A percentile compares a stretch with the other conserved stretches of the same genome.
These are phyloP conservation scores for Toxicodendron radicans DNA, from an alignment of 345 rosid species.

Conservation along the genomic window DNA sequence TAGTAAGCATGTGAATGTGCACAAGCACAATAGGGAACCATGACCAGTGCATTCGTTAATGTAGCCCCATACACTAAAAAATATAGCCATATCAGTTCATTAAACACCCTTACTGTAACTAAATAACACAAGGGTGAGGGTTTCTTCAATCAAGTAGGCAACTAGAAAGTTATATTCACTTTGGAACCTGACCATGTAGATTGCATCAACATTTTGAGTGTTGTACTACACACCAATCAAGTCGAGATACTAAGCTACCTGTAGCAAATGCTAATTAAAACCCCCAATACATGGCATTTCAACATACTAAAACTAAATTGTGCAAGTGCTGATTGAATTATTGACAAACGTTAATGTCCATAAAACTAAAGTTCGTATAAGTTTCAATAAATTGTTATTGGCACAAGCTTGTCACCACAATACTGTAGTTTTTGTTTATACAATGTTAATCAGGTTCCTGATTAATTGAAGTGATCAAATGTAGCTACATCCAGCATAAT, in stretches of 20 bases:
- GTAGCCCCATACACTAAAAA: too few species aligned
- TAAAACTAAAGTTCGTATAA: background rate
- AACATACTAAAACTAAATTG: background rate
- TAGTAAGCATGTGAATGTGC: too few species aligned
- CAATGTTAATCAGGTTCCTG: background rate
- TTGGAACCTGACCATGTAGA: too few species aligned
- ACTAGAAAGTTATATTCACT: too few species aligned
- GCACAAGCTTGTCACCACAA: background rate
- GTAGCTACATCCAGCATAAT: background rate
- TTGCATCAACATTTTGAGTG: too few species aligned
- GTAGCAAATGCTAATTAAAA: too few species aligned
- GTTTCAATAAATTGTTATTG: background rate
- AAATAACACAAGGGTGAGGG: too few species aligned
- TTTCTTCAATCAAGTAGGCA: too few species aligned
- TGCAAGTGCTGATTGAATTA: slow-evolving; percentile 1
- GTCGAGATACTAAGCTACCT: too few species aligned
- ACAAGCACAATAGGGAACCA: background rate
- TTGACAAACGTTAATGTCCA: background rate
- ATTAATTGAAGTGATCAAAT: background rate
- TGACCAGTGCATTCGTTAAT: background rate
- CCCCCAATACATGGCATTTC: background rate
- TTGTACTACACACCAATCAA: too few species aligned
- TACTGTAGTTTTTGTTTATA: slow-evolving; percentile 5
- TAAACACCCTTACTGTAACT: too few species aligned
- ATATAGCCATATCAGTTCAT: too few species aligned